A percentile compares a stretch with the other conserved stretches of the same genome.
Evolutionary conservation across 805 yeast genomes (phyloP).

Genomic region (Candida maesae): DNA sequence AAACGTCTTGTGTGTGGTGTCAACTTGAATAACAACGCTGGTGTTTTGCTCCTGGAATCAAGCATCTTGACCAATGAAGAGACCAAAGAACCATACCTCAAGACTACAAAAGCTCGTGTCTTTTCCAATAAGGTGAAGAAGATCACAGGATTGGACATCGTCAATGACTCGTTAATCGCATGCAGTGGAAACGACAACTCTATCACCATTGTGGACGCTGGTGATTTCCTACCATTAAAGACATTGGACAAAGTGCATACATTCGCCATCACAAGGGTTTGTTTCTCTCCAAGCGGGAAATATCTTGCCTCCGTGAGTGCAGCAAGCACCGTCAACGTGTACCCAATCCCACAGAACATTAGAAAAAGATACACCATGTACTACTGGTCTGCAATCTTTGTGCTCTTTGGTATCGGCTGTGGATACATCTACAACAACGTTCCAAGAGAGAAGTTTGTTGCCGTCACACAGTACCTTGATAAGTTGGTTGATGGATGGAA

Average conservation of each 20-base stretch:
- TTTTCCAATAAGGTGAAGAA: conserved; percentile 50
- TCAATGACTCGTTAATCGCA: conserved; percentile 34
- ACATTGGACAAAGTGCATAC: conserved; percentile 62
- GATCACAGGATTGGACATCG: conserved; percentile 49
- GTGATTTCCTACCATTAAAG: conserved; percentile 48
- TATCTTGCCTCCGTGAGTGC: conserved; percentile 73
- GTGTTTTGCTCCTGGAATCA: conserved; percentile 34
- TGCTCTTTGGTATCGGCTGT: conserved; percentile 5
- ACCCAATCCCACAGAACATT: conserved; percentile 52
- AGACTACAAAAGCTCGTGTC: conserved; percentile 37
- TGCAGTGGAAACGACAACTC: conserved; percentile 57
- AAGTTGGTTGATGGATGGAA: conserved; percentile 14
- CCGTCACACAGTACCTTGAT: conserved; percentile 11
- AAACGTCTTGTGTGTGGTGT: conserved; percentile 40
- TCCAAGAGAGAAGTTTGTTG: conserved; percentile 16
- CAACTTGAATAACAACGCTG: conserved; percentile 36
- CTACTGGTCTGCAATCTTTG: conserved; percentile 9
- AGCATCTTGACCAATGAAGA: conserved; percentile 15
- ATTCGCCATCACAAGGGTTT: conserved; percentile 72
- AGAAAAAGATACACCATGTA: conserved; percentile 11
- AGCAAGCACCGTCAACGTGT: conserved; percentile 64
- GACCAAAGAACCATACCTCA: conserved; percentile 10
- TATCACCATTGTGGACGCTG: conserved; percentile 49
- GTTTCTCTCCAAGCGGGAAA: conserved; percentile 65
- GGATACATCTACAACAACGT: conserved; percentile 11